Percentiles rank a stretch among this genome's conserved stretches.
These are phyloP conservation scores for Ophiostoma sp. DNA, from an alignment of 2,329 filamentous ascomycete species.

Conservation along the genomic window DNA sequence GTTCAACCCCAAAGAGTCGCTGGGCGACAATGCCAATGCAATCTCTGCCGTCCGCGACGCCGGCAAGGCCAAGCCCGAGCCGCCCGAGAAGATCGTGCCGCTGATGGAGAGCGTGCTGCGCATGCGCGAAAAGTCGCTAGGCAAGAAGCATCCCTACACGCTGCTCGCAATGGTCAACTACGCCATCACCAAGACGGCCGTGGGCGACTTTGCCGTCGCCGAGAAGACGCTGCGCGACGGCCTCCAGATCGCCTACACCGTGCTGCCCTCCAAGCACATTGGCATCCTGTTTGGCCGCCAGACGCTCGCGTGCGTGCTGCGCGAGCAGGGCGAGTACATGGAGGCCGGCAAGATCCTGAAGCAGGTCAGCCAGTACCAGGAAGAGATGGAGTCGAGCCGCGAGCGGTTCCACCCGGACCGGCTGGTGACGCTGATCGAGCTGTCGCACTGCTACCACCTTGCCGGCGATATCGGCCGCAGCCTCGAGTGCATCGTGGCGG, in stretches of 20 bases:
- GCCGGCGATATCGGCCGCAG: neutral
- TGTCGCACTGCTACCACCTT: constrained; percentile 4
- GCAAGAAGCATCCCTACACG: constrained; percentile 11
- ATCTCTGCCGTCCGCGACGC: neutral
- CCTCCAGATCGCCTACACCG: constrained; percentile 9
- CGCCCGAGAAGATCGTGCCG: neutral
- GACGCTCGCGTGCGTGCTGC: constrained; percentile 16
- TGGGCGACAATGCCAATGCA: neutral
- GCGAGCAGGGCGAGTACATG: neutral
- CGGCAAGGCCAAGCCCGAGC: neutral
- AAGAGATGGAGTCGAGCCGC: neutral
- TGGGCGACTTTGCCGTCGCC: neutral
- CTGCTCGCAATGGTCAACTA: constrained; percentile 17
- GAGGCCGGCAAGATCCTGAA: neutral
- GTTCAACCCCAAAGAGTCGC: neutral
- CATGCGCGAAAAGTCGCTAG: neutral
- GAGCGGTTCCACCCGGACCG: constrained; percentile 14
- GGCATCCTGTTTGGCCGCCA: constrained; percentile 15
- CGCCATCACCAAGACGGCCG: constrained; percentile 7
- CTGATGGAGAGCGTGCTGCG: constrained; percentile 10
- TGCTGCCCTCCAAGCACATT: constrained; percentile 8
- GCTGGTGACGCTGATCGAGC: constrained; percentile 15
- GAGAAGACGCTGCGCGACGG: constrained; percentile 6
- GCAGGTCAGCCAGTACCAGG: constrained; percentile 10
- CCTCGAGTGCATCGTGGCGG: neutral